phyloP scores from a whole-genome alignment of 352 stramenopile genomes.

The Phytopythium helicoides region DNA sequence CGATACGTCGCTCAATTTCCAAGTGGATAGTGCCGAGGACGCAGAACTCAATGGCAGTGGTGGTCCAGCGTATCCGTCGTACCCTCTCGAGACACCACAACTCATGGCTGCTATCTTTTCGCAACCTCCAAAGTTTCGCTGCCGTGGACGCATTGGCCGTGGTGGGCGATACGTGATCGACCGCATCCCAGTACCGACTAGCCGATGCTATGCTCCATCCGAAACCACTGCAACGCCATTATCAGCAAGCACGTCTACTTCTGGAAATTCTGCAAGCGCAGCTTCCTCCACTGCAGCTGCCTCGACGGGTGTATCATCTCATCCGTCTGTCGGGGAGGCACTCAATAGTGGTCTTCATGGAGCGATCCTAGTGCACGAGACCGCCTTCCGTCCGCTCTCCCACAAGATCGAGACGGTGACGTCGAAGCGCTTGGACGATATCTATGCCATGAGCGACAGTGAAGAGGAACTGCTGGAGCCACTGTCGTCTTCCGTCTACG shows the following conservation, averaged over 20 bases:
- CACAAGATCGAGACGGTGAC: constrained; percentile 56
- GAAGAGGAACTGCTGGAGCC: constrained; percentile 76
- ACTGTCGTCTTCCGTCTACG: constrained; percentile 52
- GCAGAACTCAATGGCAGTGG: constrained; percentile 6
- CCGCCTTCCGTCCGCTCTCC: constrained; percentile 42
- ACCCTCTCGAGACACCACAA: constrained; percentile 54
- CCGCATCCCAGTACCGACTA: constrained; percentile 54
- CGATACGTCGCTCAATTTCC: constrained; percentile 64
- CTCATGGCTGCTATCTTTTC: constrained; percentile 69
- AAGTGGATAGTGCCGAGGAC: constrained; percentile 32
- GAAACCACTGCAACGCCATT: constrained; percentile 51
- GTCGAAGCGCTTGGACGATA: constrained; percentile 63
- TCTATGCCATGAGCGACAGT: constrained; percentile 85
- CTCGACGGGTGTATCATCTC: neutral
- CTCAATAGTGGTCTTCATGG: constrained; percentile 49
- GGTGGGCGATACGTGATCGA: constrained; percentile 75
- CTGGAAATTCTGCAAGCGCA: neutral
- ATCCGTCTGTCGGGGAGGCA: constrained; percentile 15
- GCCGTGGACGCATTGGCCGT: constrained; percentile 65
- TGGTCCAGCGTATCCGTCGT: constrained; percentile 55
- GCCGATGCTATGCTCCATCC: constrained; percentile 45
- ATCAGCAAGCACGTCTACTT: neutral
- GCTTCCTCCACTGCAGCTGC: neutral
- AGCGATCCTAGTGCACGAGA: constrained; percentile 65
- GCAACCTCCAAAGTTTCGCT: constrained; percentile 69